Evolutionary conservation across 129 eudicot species (phyloP).

Genomic region (Daucus carota): DNA sequence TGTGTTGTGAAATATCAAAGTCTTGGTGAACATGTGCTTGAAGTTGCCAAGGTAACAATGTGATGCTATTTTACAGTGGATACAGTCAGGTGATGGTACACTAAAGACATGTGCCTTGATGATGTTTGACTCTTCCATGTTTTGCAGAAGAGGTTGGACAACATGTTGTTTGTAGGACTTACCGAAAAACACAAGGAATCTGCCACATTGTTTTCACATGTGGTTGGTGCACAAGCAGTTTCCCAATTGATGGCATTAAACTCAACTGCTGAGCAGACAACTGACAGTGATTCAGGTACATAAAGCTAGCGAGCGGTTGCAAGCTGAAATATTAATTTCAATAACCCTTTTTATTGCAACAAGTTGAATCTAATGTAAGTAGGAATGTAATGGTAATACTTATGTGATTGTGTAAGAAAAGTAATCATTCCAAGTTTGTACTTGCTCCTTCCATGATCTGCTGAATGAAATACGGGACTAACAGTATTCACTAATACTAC

Average conservation of each 20-base stretch:
- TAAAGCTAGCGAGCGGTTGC: background rate
- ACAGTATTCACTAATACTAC: background rate
- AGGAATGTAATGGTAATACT: background rate
- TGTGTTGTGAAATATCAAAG: slow-evolving; percentile 63
- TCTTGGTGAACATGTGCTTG: slow-evolving; percentile 78
- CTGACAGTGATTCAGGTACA: slow-evolving; percentile 41
- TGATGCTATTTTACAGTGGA: slow-evolving; percentile 5
- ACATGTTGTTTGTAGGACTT: slow-evolving; percentile 91
- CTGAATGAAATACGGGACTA: background rate
- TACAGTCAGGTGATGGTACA: background rate
- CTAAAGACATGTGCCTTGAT: slow-evolving; percentile 15
- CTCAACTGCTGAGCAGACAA: slow-evolving; percentile 21
- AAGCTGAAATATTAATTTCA: background rate
- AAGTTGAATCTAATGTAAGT: background rate
- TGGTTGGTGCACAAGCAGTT: slow-evolving; percentile 85
- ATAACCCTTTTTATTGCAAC: background rate
- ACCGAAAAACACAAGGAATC: slow-evolving; percentile 87
- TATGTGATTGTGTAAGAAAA: background rate
- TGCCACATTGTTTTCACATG: slow-evolving; percentile 72
- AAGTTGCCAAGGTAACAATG: slow-evolving; percentile 82
- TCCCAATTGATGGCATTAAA: slow-evolving; percentile 44
- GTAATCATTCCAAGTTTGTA: background rate
- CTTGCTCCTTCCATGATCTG: background rate
- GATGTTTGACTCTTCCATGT: slow-evolving; percentile 33
- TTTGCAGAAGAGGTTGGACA: slow-evolving; percentile 85